These are phyloP conservation scores for Epichloe uncinata DNA, from an alignment of 2,329 filamentous ascomycete genomes.

Conservation along the genomic window DNA sequence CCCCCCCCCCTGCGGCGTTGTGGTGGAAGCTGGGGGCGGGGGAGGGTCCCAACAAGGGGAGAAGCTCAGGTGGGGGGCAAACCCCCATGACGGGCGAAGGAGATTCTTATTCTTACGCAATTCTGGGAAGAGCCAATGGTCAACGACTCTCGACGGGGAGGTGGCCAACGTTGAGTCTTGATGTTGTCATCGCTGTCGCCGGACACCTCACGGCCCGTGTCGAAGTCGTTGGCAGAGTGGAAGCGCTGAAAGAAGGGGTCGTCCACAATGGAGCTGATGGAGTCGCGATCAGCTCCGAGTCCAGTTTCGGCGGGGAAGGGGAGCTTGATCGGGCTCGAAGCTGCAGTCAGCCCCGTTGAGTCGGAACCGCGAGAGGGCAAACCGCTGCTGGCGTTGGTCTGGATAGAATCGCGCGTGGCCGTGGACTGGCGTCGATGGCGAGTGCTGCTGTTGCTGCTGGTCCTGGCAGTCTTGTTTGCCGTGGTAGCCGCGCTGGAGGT, in stretches of 20 bases:
- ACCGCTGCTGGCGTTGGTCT: slow-evolving; percentile 11
- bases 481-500: not conserved
- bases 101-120: slow-evolving; percentile 20
- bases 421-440: slow-evolving; percentile 8
- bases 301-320: slow-evolving; percentile 13
- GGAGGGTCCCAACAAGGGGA: not conserved
- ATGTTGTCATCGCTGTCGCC: slow-evolving; percentile 25
- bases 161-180: slow-evolving; percentile 26
- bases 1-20: slow-evolving; percentile 1
- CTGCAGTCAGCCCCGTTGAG: slow-evolving; percentile 4
- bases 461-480: slow-evolving; percentile 2
- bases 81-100: not conserved
- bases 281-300: slow-evolving; percentile 26
- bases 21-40: not conserved
- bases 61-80: slow-evolving; percentile 3
- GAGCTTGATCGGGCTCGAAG: slow-evolving; percentile 6
- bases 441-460: slow-evolving; percentile 2
- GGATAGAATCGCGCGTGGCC: slow-evolving; percentile 13
- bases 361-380: slow-evolving; percentile 6
- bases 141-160: slow-evolving; percentile 36
- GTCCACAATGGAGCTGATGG: slow-evolving; percentile 39
- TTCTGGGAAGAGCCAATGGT: slow-evolving; percentile 23
- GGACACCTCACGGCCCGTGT: slow-evolving; percentile 12
- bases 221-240: slow-evolving; percentile 18
- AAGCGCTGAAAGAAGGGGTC: slow-evolving; percentile 41